Evolutionary conservation across 441 rosid genomes (phyloP), one percentile per base, ranked within the genome.

Genomic region (Pelargonium myrrhifolium): DNA sequence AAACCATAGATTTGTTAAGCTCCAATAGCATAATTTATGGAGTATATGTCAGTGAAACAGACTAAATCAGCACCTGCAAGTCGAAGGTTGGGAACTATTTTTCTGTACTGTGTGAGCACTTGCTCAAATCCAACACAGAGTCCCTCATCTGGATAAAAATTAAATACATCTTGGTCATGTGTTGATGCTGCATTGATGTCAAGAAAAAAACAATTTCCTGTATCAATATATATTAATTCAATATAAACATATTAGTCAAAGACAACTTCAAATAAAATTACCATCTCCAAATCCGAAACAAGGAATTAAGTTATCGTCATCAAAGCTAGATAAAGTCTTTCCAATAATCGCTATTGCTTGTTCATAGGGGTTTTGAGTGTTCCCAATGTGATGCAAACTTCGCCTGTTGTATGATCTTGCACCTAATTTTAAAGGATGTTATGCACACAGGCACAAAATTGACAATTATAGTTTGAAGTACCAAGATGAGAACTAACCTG

Each of bases 231-330:
- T 61, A 61, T 28, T 9, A 6, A 43, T 37, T 20, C 62, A 7
- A 45, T 62, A 39, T 45, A 43, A 70, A 22, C 24, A 45, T 26
- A 45, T 68, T 7, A 67, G 9, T 9, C 20, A 49, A 42, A 53
- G 53, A 42, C 71, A 20, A 22, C 6, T 40, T 65, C 12, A 17
- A 14, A 47, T 24, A 35, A 35, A 59, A 31, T 6, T 76, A 88
- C 93, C 89, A 79, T 88, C 95, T 72, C 95, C 95, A 68, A 88
- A 88, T 60, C 95, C 92, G 9, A 65, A 88, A 68, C 95, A 88
- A 0, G 95, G 95, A 73, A 88, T 86, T 76, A 88, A 72, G 72
- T 86, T 88, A 64, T 88, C 95, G 76, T 88, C 95, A 31, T 88
- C 92, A 69, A 86, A 88, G 72, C 78, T 84, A 43, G 86, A 86